Evolutionary conservation across 805 yeast genomes (phyloP), one percentile per base, ranked within the genome.

Genomic region (Cyberlindnera mycetangii): DNA sequence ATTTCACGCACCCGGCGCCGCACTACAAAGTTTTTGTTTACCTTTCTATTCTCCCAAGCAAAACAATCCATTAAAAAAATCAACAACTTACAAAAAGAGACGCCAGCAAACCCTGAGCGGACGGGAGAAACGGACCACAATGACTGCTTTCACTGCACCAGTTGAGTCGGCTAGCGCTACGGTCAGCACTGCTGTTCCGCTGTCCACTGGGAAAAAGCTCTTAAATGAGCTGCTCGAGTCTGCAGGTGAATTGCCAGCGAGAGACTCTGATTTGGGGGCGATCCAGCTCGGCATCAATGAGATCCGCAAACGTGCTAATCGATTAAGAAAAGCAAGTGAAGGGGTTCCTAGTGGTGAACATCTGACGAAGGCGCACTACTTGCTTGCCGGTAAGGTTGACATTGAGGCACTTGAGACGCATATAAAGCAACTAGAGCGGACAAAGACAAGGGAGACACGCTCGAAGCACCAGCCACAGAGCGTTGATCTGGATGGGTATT

Each of bases 321-420:
- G 71, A 37, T 68, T 83, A 55, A 71, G 89, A 44, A 74, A 71
- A 45, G 61, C 62, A n/a, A 57, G 37, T 8, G 19, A 59, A 16
- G 74, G 70, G 30, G 59, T 60, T 16, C 56, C 61, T 12, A 68
- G 69, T 35, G 53, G 56, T 9, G 72, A 70, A 5, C 46, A 39
- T 27, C 74, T 68, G 56, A 83, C 89, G 3, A 83, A 81, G 56
- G 93, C 87, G 2, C 98, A 93, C 60, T 93, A 93, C 62, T 68
- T 93, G 32, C 69, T 92, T 35, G 96, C 97, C 6, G 86, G 90
- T 1, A 84, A 92, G 58, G 97, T 97, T 1, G 76, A 87, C 33
- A 83, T 92, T 40, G 96, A 88, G 55, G 93, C 88, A 45, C 80
- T 90, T 32, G 89, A 86, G 52, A 66, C 66, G 25, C 83, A 80